These are phyloP conservation scores for Mortierella sp. DNA, from an alignment of 371 early-diverging fungal genomes.

Conservation along the genomic window DNA sequence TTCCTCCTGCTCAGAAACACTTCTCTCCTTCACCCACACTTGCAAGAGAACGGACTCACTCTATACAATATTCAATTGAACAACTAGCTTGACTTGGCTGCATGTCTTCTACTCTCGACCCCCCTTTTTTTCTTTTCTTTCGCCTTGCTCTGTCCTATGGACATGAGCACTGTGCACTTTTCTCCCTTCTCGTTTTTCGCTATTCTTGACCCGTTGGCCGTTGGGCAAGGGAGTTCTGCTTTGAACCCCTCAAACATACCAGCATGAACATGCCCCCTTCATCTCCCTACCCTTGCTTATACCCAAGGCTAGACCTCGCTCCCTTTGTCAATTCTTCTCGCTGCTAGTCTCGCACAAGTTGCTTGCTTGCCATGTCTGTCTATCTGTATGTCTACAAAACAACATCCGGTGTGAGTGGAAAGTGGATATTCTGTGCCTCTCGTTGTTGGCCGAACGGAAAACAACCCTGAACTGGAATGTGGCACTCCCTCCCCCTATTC, in stretches of 20 bases:
- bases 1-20: constrained; percentile 14
- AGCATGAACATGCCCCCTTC: not conserved
- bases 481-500: not conserved
- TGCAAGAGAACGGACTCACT: constrained; percentile 3
- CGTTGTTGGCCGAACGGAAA: too few species aligned
- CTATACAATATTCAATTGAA: not conserved
- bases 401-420: not conserved
- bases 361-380: not conserved
- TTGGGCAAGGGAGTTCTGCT: not conserved
- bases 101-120: not conserved
- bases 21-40: not conserved
- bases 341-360: not conserved
- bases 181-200: not conserved
- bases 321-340: too few species aligned
- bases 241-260: not conserved
- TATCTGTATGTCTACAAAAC: too few species aligned
- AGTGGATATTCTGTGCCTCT: not conserved
- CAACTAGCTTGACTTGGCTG: not conserved
- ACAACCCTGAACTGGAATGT: too few species aligned
- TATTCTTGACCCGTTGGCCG: not conserved
- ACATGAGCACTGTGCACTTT: too few species aligned
- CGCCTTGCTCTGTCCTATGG: not conserved
- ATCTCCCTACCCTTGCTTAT: not conserved
- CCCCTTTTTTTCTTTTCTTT: not conserved
- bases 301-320: not conserved